A percentile compares a stretch with the other conserved stretches of the same genome.
Evolutionary conservation across 2,329 filamentous ascomycete genomes (phyloP).

Genomic region (Penicillium sp.): DNA sequence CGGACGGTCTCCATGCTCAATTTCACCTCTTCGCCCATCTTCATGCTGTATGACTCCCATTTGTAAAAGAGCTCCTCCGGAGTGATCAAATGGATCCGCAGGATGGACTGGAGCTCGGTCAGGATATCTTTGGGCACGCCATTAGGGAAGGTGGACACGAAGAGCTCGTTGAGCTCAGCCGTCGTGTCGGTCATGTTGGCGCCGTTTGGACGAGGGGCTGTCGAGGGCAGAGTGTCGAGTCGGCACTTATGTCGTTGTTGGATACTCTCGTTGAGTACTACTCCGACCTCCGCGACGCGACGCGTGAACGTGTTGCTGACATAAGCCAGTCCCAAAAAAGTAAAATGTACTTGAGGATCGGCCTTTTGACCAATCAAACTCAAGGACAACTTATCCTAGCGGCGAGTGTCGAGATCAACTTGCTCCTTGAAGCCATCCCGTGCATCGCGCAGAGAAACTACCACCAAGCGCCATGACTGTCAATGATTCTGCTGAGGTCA

Average conservation of each 20-base stretch:
- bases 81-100: constrained; percentile 79
- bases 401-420: constrained; percentile 10
- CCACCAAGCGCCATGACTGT: constrained; percentile 18
- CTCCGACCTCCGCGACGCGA: constrained; percentile 14
- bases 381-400: constrained; percentile 4
- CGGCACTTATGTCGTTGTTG: background rate
- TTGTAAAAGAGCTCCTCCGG: constrained; percentile 94
- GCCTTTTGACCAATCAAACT: constrained; percentile 7
- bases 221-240: constrained; percentile 10
- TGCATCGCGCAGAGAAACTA: background rate
- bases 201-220: constrained; percentile 5
- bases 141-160: constrained; percentile 58
- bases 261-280: background rate
- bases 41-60: constrained; percentile 98
- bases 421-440: constrained; percentile 10
- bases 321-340: constrained; percentile 24
- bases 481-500: constrained; percentile 20
- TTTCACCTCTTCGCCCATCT: constrained; percentile 83
- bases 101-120: constrained; percentile 81
- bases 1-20: constrained; percentile 73
- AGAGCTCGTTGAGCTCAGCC: constrained; percentile 65
- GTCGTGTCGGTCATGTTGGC: constrained; percentile 56
- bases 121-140: constrained; percentile 78
- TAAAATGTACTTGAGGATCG: constrained; percentile 25
- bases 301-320: constrained; percentile 35